Conservation (phyloP, 768 basidiomycete genomes). For the Clitopilus hobsonii region DNA sequence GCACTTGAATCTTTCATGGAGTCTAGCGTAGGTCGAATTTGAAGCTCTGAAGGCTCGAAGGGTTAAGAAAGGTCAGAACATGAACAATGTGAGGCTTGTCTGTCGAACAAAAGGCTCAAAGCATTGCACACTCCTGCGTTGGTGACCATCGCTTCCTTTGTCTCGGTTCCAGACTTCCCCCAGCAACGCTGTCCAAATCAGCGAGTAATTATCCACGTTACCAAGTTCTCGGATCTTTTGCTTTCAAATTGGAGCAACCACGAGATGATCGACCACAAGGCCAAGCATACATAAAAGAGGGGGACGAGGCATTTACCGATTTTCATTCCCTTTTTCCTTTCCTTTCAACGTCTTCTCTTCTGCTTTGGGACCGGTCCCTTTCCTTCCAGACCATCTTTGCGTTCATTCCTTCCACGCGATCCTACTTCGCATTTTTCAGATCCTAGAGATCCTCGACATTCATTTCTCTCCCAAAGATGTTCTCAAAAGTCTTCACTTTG, state of each 20-base stretch:
- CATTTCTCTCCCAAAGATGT: constrained; percentile 8
- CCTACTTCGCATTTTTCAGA: not conserved
- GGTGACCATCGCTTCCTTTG: not conserved
- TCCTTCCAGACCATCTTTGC: not conserved
- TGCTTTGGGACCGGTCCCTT: constrained; percentile 2
- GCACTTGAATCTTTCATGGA: no score
- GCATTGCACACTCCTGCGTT: not conserved
- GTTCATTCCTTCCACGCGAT: not conserved
- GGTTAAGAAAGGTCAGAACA: not conserved
- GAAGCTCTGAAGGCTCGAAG: not conserved
- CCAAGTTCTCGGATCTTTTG: not conserved
- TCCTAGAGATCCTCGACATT: not conserved
- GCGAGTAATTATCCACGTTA: not conserved
- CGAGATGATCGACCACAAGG: not conserved
- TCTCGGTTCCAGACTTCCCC: not conserved
- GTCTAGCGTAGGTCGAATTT: not conserved
- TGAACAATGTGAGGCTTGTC: not conserved
- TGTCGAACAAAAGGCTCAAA: no score
- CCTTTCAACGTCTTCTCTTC: not conserved
- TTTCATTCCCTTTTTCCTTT: not conserved
- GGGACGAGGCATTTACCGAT: not conserved
- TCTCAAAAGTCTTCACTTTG: constrained; percentile 8
- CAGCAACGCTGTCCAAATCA: not conserved
- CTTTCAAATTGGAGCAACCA: not conserved
- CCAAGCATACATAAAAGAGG: not conserved